Conservation (phyloP, 345 rosid species). For the Salix udensis region DNA sequence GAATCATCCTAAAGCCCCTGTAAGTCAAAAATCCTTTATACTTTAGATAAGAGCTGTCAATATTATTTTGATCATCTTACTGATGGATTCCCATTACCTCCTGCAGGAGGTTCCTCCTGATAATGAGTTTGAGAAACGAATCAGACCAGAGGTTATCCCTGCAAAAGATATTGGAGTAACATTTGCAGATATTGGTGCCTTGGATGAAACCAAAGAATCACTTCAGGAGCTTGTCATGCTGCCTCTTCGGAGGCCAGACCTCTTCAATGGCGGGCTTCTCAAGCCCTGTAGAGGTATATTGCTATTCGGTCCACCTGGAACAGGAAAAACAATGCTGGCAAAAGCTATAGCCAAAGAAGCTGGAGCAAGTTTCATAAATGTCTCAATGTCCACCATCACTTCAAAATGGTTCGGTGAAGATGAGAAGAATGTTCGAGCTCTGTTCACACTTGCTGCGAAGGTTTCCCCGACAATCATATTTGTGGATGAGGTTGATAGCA, state of each 20-base stretch:
- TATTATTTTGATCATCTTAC: background rate
- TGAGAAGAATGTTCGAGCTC: constrained; percentile 90
- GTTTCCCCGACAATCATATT: constrained; percentile 96
- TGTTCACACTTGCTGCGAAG: constrained; percentile 89
- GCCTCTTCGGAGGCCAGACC: constrained; percentile 92
- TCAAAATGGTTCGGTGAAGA: constrained; percentile 99
- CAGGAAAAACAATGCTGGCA: constrained; percentile 99
- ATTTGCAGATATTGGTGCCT: constrained; percentile 84
- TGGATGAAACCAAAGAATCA: constrained; percentile 88
- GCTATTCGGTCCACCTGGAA: constrained; percentile 98
- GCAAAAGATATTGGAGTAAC: constrained; percentile 94
- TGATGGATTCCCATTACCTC: constrained; percentile 4
- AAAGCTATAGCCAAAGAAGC: constrained; percentile 99
- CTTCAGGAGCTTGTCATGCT: constrained; percentile 99
- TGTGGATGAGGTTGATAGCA: constrained; percentile 97
- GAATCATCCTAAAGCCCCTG: constrained; percentile 58
- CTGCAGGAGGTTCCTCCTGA: constrained; percentile 83
- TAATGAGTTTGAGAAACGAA: constrained; percentile 92
- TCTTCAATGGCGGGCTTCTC: constrained; percentile 91
- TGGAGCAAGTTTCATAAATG: constrained; percentile 98
- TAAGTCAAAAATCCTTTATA: constrained; percentile 26
- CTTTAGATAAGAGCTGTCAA: background rate
- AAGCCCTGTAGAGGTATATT: constrained; percentile 97
- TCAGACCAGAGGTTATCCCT: constrained; percentile 97
- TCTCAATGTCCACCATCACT: constrained; percentile 97